Evolutionary conservation across 2,329 filamentous ascomycete species (phyloP), one percentile per base, ranked within the genome.

Genomic region (Lachnellula cervina): DNA sequence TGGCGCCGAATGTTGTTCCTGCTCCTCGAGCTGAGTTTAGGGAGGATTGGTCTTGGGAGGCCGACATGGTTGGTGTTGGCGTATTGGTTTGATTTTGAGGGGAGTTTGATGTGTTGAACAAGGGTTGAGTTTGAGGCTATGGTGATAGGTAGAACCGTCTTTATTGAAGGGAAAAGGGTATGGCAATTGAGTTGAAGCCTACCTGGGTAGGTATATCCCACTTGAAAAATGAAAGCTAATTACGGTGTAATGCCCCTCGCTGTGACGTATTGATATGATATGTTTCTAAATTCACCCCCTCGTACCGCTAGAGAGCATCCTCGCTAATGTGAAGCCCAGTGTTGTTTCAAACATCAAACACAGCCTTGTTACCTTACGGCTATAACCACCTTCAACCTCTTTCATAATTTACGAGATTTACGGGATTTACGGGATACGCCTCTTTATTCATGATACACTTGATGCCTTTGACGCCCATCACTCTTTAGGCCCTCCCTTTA

Each of bases 31-130:
- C 58, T 19, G 49, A 50, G 49, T 66, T 66, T 52, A 69, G 59
- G 19, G 54, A 52, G 40, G 64, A 64, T 62, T 69, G 65, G 35
- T 68, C 53, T 48, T 68, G 55, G 7, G 67, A 66, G 11, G 63
- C 62, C 19, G 66, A 63, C 66, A 68, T 69, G 17, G n/a, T 59
- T 16, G 37, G 38, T 50, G 42, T 23, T 38, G 32, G 21, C 4
- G 37, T 28, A 25, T 56, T 13, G 21, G 42, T 23, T 38, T 40
- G 47, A 46, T 28, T n/a, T 46, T 49, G 28, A 17, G 17, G n/a
- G 44, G 17, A 21, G 16, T n/a, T 16, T 32, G 9, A 32, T 17
- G 37, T 14, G 17, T n/a, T 17, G 16, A 42, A 13, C 6, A 13
- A 16, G 19, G 42, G n/a, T 44, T 16, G n/a, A 19, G 9, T 19